Evolutionary conservation across 2,329 filamentous ascomycete genomes (phyloP), one percentile per base, ranked within the genome.

Genomic region (Colletotrichum liriopes): DNA sequence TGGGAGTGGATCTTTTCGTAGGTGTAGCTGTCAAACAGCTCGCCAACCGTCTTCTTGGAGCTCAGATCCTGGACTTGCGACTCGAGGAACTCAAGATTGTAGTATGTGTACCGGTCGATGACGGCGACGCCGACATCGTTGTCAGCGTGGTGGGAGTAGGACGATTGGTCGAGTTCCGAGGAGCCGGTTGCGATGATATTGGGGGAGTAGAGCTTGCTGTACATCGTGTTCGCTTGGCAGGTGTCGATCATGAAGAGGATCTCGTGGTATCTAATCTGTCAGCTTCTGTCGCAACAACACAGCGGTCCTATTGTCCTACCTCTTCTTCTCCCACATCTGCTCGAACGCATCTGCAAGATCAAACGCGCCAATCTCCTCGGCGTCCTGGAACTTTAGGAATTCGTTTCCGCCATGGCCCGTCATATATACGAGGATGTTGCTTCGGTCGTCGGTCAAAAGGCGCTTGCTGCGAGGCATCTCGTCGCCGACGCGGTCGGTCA

Each of bases 261-360:
- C 83, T 99, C 96, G 81, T 98, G 94, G 83, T 98, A 99, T 80
- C 92, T 93, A 75, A 26, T 9, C 52, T 41, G 52, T 68, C 9
- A 62, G 60, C 12, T 58, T 59, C 6, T 29, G 41, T 35, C 51
- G 23, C 39, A 23, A 7, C 7, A 47, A 3, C n/a, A 2, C 18
- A 26, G 8, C 16, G 41, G 3, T 14, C n/a, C 5, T 45, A 16
- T 9, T 23, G n/a, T 58, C 81, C n/a, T 82, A 92, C 86, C 96
- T 92, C 86, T 97, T 97, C 91, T 99, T 99, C 88, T 99, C 96
- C 94, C 95, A 98, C 96, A 99, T 99, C 86, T 99, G 96, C 83
- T 97, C 95, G 81, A 99, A 98, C 0, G 96, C 96, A 82, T 99
- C 94, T 6, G 97, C 96, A 69, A 99, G 86, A 84, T 99, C 96